phyloP scores from a whole-genome alignment of 352 stramenopile genomes.

The Globisporangium mamillatum region DNA sequence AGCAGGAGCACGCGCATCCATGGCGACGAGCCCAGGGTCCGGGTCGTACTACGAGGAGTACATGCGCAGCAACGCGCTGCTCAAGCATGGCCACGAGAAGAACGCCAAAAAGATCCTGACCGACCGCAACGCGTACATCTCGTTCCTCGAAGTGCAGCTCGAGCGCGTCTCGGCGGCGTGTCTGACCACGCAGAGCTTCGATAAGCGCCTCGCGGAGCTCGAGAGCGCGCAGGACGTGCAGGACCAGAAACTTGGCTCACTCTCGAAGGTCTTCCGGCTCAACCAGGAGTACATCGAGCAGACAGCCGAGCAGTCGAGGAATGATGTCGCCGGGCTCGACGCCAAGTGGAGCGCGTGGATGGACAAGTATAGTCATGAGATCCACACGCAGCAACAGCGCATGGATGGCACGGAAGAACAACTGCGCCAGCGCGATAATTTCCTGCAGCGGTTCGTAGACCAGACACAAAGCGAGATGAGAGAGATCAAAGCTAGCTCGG shows the following conservation, averaged over 20 bases:
- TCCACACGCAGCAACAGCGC: slow-evolving; percentile 35
- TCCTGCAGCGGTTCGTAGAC: slow-evolving; percentile 32
- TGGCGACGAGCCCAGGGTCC: slow-evolving; percentile 1
- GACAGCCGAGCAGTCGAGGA: slow-evolving; percentile 33
- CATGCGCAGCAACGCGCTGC: slow-evolving; percentile 71
- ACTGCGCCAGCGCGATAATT: slow-evolving; percentile 38
- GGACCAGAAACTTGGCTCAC: slow-evolving; percentile 59
- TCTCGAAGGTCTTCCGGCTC: slow-evolving; percentile 66
- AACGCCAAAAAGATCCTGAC: slow-evolving; percentile 77
- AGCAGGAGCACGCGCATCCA: neutral
- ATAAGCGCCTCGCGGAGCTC: slow-evolving; percentile 54
- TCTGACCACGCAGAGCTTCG: slow-evolving; percentile 65
- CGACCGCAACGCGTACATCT: slow-evolving; percentile 84
- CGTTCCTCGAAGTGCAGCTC: slow-evolving; percentile 85
- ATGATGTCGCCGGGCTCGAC: slow-evolving; percentile 33
- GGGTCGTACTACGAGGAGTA: slow-evolving; percentile 84
- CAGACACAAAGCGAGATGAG: slow-evolving; percentile 29
- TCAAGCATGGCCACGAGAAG: slow-evolving; percentile 49
- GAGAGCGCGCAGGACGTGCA: slow-evolving; percentile 38
- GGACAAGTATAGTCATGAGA: slow-evolving; percentile 53
- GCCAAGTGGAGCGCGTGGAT: slow-evolving; percentile 57
- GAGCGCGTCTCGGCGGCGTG: slow-evolving; percentile 84
- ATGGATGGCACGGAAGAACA: slow-evolving; percentile 38
- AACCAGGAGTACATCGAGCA: slow-evolving; percentile 77
- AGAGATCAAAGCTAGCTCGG: slow-evolving; percentile 17